Percentiles rank a stretch among this genome's conserved stretches.
These are phyloP conservation scores for Alternaria brassicae DNA, from an alignment of 2,329 filamentous ascomycete genomes.

Conservation along the genomic window DNA sequence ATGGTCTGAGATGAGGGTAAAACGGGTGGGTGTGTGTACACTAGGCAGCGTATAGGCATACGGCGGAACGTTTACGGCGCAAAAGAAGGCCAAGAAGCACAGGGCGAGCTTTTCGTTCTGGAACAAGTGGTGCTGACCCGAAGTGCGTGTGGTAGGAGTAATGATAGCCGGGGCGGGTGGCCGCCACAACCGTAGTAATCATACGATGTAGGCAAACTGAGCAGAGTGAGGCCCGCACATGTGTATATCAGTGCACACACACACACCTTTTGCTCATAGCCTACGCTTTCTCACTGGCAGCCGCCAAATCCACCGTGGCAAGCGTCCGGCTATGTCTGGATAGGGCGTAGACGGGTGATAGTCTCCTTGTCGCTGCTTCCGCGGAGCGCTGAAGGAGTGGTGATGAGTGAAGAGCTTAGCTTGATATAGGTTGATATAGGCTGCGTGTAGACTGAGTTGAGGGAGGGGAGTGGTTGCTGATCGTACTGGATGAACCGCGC, in stretches of 20 bases:
- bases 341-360: neutral
- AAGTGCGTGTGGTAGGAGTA: neutral
- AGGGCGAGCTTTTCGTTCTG: neutral
- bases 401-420: neutral
- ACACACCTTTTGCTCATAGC: neutral
- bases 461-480: neutral
- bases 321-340: neutral
- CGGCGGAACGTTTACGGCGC: neutral
- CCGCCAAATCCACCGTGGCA: neutral
- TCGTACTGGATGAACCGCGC: neutral
- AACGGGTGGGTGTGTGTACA: neutral
- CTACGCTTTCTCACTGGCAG: neutral
- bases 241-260: slow-evolving; percentile 1
- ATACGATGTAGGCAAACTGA: neutral
- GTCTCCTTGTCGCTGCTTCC: neutral
- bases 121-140: neutral
- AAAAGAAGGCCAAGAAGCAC: neutral
- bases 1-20: neutral
- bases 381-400: neutral
- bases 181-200: slow-evolving; percentile 5
- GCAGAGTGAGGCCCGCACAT: neutral
- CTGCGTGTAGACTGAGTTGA: neutral
- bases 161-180: neutral
- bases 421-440: slow-evolving; percentile 1
- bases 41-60: neutral